Evolutionary conservation across 768 basidiomycete genomes (phyloP), one percentile per base, ranked within the genome.

Genomic region (Lactifluus pinguis): DNA sequence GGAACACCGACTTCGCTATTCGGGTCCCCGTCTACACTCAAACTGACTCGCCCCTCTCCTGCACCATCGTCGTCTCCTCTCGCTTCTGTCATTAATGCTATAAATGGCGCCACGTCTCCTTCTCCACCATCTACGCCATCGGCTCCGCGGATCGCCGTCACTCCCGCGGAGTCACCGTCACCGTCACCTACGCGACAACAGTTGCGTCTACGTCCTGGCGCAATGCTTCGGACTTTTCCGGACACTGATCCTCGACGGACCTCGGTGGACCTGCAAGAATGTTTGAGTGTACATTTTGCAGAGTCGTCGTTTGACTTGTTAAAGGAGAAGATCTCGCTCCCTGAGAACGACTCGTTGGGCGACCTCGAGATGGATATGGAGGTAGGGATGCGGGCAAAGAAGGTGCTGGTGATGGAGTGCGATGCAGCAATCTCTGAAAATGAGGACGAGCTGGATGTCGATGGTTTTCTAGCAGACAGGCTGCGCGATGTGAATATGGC

Each of bases 1-100:
- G 44, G 17, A 2, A 29, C 17, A 17, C 21, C 55, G 15, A 10
- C 45, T 17, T 55, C 45, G 15, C 30, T 44, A 0, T 64, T 61
- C 25, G 41, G 55, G 19, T 52, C 54, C 30, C 61, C 63, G 9
- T 51, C 58, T 9, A 29, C 59, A 5, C 53, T 61, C 45, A 19
- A 14, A n/a, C 60, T 63, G 30, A 70, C 60, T 21, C 75, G 62
- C 61, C 75, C 73, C 19, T 67, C 73, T 11, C 60, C 65, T 29
- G 63, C 62, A 68, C 58, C 70, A 62, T 11, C 69, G 54, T 61
- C 68, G 55, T 59, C 65, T 21, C 65, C 63, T 15, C 65, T 65
- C 45, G 59, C 60, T 4, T 65, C 63, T 9, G 65, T 65, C 58
- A 65, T 65, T 36, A 65, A 65, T 6, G 54, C 65, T 14, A 65